Evolutionary conservation across 169 alveolate genomes (phyloP).

Genomic region (Blepharisma undulans): DNA sequence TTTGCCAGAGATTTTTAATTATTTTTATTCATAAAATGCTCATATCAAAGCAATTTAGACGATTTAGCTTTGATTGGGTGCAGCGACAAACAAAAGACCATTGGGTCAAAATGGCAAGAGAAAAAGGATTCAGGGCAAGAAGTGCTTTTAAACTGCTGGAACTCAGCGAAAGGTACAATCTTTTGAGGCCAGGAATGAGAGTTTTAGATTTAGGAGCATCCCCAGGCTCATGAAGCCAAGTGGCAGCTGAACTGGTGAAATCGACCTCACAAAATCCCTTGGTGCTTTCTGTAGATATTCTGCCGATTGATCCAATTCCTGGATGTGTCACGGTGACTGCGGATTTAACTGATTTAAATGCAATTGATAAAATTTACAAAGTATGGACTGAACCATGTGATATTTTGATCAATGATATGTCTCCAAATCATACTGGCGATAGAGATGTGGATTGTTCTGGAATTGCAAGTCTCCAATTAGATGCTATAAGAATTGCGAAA

Average conservation of each 20-base stretch:
- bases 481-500: slow-evolving; percentile 5
- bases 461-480: slow-evolving; percentile 35
- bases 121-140: slow-evolving; percentile 56
- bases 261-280: background rate
- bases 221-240: slow-evolving; percentile 84
- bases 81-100: slow-evolving; percentile 13
- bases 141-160: slow-evolving; percentile 74
- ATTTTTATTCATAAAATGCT: background rate
- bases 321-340: background rate
- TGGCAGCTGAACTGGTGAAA: slow-evolving; percentile 26
- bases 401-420: slow-evolving; percentile 52
- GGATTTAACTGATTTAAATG: background rate
- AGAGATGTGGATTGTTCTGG: slow-evolving; percentile 46
- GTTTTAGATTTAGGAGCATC: slow-evolving; percentile 77
- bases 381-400: background rate
- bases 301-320: background rate
- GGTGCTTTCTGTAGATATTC: slow-evolving; percentile 10
- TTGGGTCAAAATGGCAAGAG: slow-evolving; percentile 18
- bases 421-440: slow-evolving; percentile 56
- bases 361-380: background rate
- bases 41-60: background rate
- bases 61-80: background rate
- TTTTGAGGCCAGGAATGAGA: slow-evolving; percentile 46
- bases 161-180: slow-evolving; percentile 48
- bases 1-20: background rate